Evolutionary conservation across 768 basidiomycete species (phyloP), one percentile per base, ranked within the genome.

Genomic region (Tubosaeta sp.): DNA sequence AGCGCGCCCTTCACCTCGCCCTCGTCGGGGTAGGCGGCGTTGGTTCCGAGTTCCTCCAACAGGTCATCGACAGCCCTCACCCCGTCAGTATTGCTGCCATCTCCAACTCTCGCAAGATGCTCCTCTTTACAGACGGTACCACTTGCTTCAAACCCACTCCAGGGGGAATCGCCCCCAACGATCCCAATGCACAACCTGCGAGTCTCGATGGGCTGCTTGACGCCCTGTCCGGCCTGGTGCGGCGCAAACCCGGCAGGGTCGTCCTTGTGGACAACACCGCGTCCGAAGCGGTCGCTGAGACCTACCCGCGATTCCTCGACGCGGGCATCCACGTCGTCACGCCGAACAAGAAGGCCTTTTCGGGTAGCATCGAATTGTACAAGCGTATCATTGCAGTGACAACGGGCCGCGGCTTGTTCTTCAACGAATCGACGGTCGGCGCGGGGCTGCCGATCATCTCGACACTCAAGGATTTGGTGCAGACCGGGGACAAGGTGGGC

Each of bases 311-410:
- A 32, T 87, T 94, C 72, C 71, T 98, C 39, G 72, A 73, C 44
- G 78, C 79, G 4, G 94, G 94, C 3, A 79, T 98, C 52, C 80
- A 85, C 63, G 82, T 99, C 59, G 83, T 95, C 41, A 99, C 96
- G 1, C 95, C 96, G 14, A 99, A 98, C 77, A 99, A 99, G 71
- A 98, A 97, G 71, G 96, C 89, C 1, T 92, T 86, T 64, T 94
- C 92, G 13, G 86, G 87, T 0, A 74, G 81, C 18, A 71, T 83
- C 25, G 60, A 57, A 18, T 72, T 96, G 32, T 97, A 87, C 38
- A 72, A 86, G 46, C 67, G 71, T 21, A 93, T 98, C 56, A 54
- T 86, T 21, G 81, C 80, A 54, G 75, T 14, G 6, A 27, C 18
- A 24, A 27, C 14, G 1, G 75, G 51, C 77, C 56, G 60, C 0